Evolutionary conservation across 2,329 filamentous ascomycete species (phyloP).

Genomic region (Scedosporium aurantiacum): DNA sequence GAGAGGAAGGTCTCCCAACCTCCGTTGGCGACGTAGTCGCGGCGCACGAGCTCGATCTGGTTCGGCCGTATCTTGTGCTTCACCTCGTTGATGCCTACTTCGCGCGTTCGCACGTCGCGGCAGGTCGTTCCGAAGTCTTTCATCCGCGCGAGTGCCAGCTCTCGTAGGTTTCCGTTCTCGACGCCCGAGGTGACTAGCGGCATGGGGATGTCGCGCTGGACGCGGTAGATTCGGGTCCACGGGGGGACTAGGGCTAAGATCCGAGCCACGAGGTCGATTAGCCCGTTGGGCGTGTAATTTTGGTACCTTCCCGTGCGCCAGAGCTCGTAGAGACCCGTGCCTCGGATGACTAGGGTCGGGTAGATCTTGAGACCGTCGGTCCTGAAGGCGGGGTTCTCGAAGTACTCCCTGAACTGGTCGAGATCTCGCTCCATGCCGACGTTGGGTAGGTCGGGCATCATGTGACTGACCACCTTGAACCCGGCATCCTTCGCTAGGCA

Average conservation of each 20-base stretch:
- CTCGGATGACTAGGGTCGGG: slow-evolving; percentile 90
- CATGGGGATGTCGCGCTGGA: slow-evolving; percentile 99
- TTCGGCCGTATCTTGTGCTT: slow-evolving; percentile 97
- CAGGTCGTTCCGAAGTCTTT: slow-evolving; percentile 98
- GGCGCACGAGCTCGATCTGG: slow-evolving; percentile 86
- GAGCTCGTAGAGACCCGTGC: slow-evolving; percentile 90
- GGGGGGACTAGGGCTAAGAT: slow-evolving; percentile 90
- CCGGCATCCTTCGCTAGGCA: slow-evolving; percentile 95
- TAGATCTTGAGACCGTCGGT: slow-evolving; percentile 98
- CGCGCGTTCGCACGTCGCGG: slow-evolving; percentile 87
- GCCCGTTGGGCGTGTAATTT: slow-evolving; percentile 95
- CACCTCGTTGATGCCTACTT: slow-evolving; percentile 97
- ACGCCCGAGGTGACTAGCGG: slow-evolving; percentile 96
- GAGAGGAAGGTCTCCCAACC: slow-evolving; percentile 98
- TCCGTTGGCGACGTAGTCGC: slow-evolving; percentile 90
- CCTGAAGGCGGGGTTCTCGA: slow-evolving; percentile 89
- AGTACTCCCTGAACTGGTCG: slow-evolving; percentile 95
- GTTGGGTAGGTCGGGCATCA: slow-evolving; percentile 98
- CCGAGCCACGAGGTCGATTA: slow-evolving; percentile 92
- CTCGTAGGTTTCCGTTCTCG: slow-evolving; percentile 91
- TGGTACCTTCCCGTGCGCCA: slow-evolving; percentile 97
- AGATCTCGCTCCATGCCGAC: slow-evolving; percentile 97
- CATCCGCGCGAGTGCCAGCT: slow-evolving; percentile 92
- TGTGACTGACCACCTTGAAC: slow-evolving; percentile 98
- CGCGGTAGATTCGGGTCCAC: slow-evolving; percentile 97